phyloP scores from a whole-genome alignment of 1,284 basidiomycete genomes.

The Phaffia rhodozyma region DNA sequence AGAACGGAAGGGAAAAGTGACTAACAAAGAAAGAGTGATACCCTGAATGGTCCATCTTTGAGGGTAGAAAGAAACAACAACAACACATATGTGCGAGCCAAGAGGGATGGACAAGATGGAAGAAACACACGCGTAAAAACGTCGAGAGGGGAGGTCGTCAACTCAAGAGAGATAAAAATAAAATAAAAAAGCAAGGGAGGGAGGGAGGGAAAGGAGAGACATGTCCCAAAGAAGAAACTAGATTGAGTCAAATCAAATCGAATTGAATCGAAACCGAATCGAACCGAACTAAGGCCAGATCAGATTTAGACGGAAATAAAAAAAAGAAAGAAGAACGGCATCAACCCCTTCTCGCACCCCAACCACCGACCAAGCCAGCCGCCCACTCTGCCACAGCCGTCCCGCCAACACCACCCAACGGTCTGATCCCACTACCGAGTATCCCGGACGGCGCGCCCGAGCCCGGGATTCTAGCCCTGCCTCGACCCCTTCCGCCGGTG shows the following conservation, averaged over 20 bases:
- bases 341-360: too few species aligned
- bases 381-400: too few species aligned
- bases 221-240: not conserved
- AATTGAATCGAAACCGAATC: not conserved
- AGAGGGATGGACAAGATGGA: not conserved
- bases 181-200: not conserved
- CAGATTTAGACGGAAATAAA: not conserved
- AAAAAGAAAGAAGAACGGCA: not conserved
- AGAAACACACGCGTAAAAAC: too few species aligned
- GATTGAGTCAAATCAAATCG: not conserved
- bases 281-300: not conserved
- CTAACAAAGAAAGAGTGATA: not conserved
- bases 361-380: too few species aligned
- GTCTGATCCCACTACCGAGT: too few species aligned
- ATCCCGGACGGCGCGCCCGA: too few species aligned
- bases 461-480: too few species aligned
- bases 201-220: not conserved
- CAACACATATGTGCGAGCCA: not conserved
- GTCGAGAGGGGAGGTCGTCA: not conserved
- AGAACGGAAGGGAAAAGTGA: not conserved
- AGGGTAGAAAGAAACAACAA: not conserved
- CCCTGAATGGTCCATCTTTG: not conserved
- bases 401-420: too few species aligned
- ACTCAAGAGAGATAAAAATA: not conserved
- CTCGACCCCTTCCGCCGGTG: too few species aligned